A percentile compares a stretch with the other conserved stretches of the same genome.
phyloP scores from a whole-genome alignment of 1,284 basidiomycete species.

The Meripilus lineatus region DNA sequence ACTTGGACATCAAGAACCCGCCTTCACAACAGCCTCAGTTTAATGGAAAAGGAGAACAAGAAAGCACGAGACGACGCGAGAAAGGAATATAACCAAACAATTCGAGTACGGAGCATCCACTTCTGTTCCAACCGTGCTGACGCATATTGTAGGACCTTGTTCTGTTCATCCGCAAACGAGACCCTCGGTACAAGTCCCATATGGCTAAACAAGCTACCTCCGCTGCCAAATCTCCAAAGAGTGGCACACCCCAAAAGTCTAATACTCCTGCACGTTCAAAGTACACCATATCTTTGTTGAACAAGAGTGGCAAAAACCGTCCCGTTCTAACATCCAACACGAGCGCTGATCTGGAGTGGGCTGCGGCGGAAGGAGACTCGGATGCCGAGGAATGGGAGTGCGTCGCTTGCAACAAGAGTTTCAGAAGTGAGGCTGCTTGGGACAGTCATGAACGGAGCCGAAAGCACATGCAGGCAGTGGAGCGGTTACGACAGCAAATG shows the following conservation, averaged over 20 bases:
- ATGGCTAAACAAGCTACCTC: conserved; percentile 45
- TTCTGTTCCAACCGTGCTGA: not conserved
- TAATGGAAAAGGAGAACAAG: conserved; percentile 98
- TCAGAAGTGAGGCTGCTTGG: conserved; percentile 93
- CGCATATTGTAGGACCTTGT: conserved; percentile 64
- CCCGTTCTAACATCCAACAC: conserved; percentile 15
- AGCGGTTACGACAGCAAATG: conserved; percentile 72
- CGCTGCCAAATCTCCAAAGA: conserved; percentile 27
- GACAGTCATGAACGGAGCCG: conserved; percentile 94
- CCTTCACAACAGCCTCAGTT: conserved; percentile 43
- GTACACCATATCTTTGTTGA: too few species aligned
- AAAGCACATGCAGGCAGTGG: conserved; percentile 90
- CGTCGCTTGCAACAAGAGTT: conserved; percentile 91
- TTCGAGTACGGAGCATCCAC: conserved; percentile 55
- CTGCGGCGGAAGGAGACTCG: conserved; percentile 58
- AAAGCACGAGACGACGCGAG: conserved; percentile 84
- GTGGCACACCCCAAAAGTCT: conserved; percentile 7
- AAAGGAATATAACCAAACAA: conserved; percentile 90
- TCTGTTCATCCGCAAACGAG: conserved; percentile 87
- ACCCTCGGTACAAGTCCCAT: conserved; percentile 85
- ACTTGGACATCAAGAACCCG: not conserved
- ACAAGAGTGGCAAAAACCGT: not conserved
- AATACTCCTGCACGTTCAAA: conserved; percentile 20
- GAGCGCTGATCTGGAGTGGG: conserved; percentile 62
- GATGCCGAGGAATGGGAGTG: conserved; percentile 87